Base-by-base conservation (phyloP, 768 basidiomycete genomes). In the Boletus rubroflammeus region DNA sequence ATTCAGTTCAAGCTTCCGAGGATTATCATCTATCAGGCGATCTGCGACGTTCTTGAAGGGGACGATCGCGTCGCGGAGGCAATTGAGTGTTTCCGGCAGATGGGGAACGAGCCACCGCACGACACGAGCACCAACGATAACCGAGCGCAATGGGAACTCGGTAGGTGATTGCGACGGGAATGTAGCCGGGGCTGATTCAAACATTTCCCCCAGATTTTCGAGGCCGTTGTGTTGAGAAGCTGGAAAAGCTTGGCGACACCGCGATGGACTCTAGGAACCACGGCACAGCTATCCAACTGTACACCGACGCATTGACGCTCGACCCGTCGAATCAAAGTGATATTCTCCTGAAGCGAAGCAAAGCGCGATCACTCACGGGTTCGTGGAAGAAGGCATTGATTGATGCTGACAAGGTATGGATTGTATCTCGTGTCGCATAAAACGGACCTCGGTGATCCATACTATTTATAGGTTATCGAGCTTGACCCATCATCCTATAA, bases 401-500 rank as follows among this genome's bases (percentile, higher is more conserved):
- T 8, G 54, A 58, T 29, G 47, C 55, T 10, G 32, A 58, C 17
- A 31, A 50, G 47, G 58, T 57, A 50, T 45, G n/a, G 3, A 9
- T 41, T 19, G 14, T 29, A 11, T 19, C 7, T 34, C 26, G 3
- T 5, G 6, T 11, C 9, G 8, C 21, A 13, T 34, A 13, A 3
- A 17, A 23, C 3, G 36, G n/a, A 38, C 9, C n/a, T 38, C 35
- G 1, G 6, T 11, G n/a, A 39, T 29, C 17, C 8, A 17, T 41
- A 9, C 7, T 7, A 5, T 19, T 9, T 19, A n/a, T n/a, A 62
- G 61, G 32, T 38, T 17, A 50, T 62, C n/a, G 35, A 50, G 0
- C 29, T 62, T 28, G 42, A 53, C 2, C 19, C 42, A 14, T 54
- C 44, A 25, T 47, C 28, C 6, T n/a, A 55, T 35, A 2, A 14